Evolutionary conservation across 495 filamentous ascomycete genomes (phyloP).

Genomic region (Aspergillus coremiiformis): DNA sequence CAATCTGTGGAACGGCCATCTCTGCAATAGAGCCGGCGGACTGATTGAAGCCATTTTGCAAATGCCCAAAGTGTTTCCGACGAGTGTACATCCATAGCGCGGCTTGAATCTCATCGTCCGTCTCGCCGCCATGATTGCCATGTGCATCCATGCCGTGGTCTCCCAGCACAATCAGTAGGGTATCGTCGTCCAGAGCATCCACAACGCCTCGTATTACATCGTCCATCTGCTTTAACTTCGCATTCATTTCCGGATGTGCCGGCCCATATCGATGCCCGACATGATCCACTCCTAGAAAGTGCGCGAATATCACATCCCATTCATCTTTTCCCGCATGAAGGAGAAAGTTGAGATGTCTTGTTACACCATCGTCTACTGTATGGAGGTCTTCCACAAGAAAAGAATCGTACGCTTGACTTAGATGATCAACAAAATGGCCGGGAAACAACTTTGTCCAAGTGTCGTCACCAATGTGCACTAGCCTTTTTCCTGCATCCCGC

Average conservation of each 20-base stretch:
- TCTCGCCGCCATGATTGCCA: conserved; percentile 95
- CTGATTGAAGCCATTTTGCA: too few relatives aligned
- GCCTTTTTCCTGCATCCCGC: conserved; percentile 66
- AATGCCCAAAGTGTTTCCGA: conserved; percentile 69
- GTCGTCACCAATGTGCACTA: conserved; percentile 93
- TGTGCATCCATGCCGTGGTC: conserved; percentile 98
- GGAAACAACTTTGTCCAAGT: conserved; percentile 94
- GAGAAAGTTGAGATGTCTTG: conserved; percentile 80
- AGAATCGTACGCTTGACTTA: conserved; percentile 84
- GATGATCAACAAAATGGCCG: conserved; percentile 75
- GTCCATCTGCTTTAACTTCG: conserved; percentile 91
- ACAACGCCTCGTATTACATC: conserved; percentile 64
- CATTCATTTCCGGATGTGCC: conserved; percentile 82
- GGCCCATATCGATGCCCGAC: conserved; percentile 95
- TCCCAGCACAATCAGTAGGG: conserved; percentile 92
- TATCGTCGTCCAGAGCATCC: conserved; percentile 68
- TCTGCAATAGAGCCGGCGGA: conserved; percentile 50
- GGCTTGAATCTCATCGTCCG: conserved; percentile 87
- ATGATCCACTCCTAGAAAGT: conserved; percentile 94
- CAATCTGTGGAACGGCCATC: conserved; percentile 86
- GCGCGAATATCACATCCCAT: conserved; percentile 91
- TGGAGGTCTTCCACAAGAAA: conserved; percentile 98
- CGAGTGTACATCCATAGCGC: conserved; percentile 98
- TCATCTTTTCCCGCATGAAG: conserved; percentile 54
- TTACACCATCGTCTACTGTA: conserved; percentile 93